Percentiles rank a stretch among this genome's conserved stretches.
phyloP scores from a whole-genome alignment of 768 basidiomycete species.

The Mycena capillaripes region DNA sequence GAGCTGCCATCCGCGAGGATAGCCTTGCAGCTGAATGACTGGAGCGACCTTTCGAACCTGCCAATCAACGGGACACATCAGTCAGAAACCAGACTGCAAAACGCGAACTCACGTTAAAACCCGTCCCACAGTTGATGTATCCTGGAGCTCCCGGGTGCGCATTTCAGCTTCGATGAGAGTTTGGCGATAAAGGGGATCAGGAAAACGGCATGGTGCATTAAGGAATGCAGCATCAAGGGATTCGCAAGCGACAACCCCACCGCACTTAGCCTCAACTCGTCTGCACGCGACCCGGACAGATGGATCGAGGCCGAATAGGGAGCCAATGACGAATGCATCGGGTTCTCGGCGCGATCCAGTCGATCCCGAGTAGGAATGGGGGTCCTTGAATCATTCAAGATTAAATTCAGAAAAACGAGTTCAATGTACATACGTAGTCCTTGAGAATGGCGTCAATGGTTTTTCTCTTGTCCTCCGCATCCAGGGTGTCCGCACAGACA shows the following conservation, averaged over 20 bases:
- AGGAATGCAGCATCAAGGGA: constrained; percentile 11
- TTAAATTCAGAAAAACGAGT: neutral
- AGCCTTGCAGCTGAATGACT: constrained; percentile 11
- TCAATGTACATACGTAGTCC: neutral
- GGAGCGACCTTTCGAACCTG: neutral
- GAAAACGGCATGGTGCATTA: neutral
- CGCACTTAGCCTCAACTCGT: neutral
- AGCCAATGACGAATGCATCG: neutral
- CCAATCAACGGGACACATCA: neutral
- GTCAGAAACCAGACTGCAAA: neutral
- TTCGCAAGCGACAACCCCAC: constrained; percentile 8
- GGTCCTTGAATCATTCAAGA: constrained; percentile 5
- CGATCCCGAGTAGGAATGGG: neutral
- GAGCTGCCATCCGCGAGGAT: constrained; percentile 1
- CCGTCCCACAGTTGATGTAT: neutral
- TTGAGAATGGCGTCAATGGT: constrained; percentile 13
- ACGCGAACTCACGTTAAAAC: constrained; percentile 6
- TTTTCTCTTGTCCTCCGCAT: neutral
- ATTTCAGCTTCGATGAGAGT: constrained; percentile 5
- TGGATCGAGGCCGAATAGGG: constrained; percentile 8
- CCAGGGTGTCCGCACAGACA: neutral
- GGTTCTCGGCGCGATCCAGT: neutral
- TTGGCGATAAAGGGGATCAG: neutral
- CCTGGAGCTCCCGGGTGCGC: constrained; percentile 13
- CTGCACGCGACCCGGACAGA: constrained; percentile 12